Evolutionary conservation across 768 basidiomycete species (phyloP).

Genomic region (Podaxis sp.): DNA sequence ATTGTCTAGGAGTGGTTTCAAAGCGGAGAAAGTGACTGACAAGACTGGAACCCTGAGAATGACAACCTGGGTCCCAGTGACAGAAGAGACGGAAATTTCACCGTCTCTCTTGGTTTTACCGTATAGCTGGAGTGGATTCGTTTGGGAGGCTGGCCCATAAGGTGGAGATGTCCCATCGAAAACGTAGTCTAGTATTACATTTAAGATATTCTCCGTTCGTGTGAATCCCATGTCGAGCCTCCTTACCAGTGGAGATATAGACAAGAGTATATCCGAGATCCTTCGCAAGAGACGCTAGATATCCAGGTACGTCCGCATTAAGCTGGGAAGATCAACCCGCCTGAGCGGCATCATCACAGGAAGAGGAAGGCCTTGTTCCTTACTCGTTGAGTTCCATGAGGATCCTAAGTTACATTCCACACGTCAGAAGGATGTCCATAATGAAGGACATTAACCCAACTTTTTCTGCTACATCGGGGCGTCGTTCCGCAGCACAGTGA

Average conservation of each 20-base stretch:
- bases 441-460: constrained; percentile 35
- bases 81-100: constrained; percentile 71
- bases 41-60: constrained; percentile 90
- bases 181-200: constrained; percentile 71
- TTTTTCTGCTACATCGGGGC: constrained; percentile 92
- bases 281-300: constrained; percentile 67
- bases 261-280: constrained; percentile 67
- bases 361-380: constrained; percentile 14
- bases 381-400: constrained; percentile 64
- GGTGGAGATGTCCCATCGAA: constrained; percentile 94
- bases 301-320: constrained; percentile 73
- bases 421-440: constrained; percentile 9
- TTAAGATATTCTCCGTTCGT: neutral
- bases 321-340: constrained; percentile 45
- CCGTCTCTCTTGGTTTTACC: constrained; percentile 86
- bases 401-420: constrained; percentile 45
- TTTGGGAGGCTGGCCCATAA: constrained; percentile 68
- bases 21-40: constrained; percentile 38
- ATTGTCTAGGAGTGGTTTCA: constrained; percentile 5
- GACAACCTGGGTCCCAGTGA: constrained; percentile 54
- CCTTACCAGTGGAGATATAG: constrained; percentile 86
- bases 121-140: constrained; percentile 89
- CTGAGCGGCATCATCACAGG: neutral
- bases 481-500: constrained; percentile 92
- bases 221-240: neutral